A percentile compares a stretch with the other conserved stretches of the same genome.
These are phyloP conservation scores for Aethionema arabicum DNA, from an alignment of 345 rosid genomes.

Conservation along the genomic window DNA sequence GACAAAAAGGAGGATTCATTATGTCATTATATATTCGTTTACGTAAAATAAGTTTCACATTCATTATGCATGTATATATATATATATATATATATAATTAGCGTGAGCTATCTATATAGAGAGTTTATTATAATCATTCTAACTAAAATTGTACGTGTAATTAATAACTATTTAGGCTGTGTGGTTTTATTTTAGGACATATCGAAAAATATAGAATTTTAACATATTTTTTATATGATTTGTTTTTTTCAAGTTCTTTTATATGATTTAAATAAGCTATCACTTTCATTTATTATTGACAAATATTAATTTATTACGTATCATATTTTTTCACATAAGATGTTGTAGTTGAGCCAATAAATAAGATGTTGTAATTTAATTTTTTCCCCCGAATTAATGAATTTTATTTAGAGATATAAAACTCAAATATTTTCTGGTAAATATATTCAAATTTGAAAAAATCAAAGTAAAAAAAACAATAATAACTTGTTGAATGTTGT, in stretches of 20 bases:
- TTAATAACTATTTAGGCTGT: background rate
- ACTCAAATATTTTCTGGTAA: too few relatives aligned
- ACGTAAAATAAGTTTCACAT: background rate
- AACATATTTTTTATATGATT: too few relatives aligned
- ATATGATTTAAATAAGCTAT: too few relatives aligned
- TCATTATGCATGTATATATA: background rate
- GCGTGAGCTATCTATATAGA: background rate
- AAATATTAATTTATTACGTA: too few relatives aligned
- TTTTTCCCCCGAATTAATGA: too few relatives aligned
- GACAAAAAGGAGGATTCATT: slow-evolving; percentile 2
- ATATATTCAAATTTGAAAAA: too few relatives aligned
- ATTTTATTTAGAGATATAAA: too few relatives aligned
- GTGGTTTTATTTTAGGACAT: background rate
- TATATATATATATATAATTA: background rate
- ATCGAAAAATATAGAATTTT: background rate
- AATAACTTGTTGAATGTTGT: background rate
- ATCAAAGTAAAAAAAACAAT: background rate
- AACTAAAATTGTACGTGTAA: slow-evolving; percentile 1
- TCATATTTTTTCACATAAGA: too few relatives aligned
- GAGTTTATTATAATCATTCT: background rate
- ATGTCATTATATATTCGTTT: background rate
- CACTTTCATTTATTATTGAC: too few relatives aligned
- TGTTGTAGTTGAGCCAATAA: too few relatives aligned
- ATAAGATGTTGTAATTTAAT: too few relatives aligned
- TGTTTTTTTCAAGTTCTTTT: too few relatives aligned